Percentiles rank a stretch among this genome's conserved stretches.
Evolutionary conservation across 495 filamentous ascomycete genomes (phyloP).

Genomic region (Terfezia boudieri): DNA sequence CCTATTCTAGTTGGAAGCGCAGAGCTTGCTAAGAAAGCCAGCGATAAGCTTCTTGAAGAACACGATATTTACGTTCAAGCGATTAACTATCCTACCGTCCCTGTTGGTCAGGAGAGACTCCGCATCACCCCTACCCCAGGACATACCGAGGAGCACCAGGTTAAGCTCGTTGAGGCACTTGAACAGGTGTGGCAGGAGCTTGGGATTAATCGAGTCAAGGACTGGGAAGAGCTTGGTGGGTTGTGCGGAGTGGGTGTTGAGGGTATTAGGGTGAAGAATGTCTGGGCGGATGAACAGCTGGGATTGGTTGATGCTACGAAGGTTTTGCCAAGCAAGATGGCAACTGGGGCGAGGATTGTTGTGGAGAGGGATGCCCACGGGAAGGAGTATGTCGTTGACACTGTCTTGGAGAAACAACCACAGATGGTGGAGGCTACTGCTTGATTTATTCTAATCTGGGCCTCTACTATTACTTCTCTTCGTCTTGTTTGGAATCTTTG

Average conservation of each 20-base stretch:
- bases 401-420: too few species aligned
- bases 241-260: slow-evolving; percentile 78
- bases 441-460: too few species aligned
- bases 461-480: too few species aligned
- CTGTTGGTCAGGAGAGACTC: slow-evolving; percentile 82
- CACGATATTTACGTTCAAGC: slow-evolving; percentile 92
- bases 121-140: slow-evolving; percentile 91
- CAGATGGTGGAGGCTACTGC: too few species aligned
- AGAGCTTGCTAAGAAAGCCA: slow-evolving; percentile 75
- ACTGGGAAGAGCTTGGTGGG: slow-evolving; percentile 78
- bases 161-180: slow-evolving; percentile 65
- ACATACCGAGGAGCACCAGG: slow-evolving; percentile 57
- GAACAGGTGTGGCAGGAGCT: slow-evolving; percentile 72
- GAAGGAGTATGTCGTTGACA: too few species aligned
- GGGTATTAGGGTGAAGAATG: slow-evolving; percentile 35
- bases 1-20: slow-evolving; percentile 86
- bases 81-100: slow-evolving; percentile 97
- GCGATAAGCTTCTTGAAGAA: slow-evolving; percentile 66
- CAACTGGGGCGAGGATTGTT: too few species aligned
- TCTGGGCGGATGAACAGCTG: slow-evolving; percentile 32
- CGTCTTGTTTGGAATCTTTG: too few species aligned
- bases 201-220: slow-evolving; percentile 69
- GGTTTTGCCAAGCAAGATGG: too few species aligned
- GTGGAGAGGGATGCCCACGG: too few species aligned
- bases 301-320: too few species aligned